phyloP scores from a whole-genome alignment of 805 yeast genomes.

The Nakazawaea ishiwadae region DNA sequence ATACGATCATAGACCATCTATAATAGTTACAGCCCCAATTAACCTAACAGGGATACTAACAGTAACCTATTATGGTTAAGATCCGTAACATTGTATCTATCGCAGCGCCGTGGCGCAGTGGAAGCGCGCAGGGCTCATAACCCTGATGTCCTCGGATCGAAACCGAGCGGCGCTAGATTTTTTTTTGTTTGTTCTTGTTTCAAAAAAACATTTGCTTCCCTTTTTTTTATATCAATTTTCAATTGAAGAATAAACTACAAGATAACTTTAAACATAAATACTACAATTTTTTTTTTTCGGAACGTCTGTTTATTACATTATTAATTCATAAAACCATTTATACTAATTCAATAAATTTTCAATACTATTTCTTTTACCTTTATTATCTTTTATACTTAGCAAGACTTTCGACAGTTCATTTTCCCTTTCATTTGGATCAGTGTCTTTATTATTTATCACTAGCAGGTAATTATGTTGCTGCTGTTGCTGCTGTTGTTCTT shows the following conservation, averaged over 20 bases:
- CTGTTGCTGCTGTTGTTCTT: constrained; percentile 2
- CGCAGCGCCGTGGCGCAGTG: constrained; percentile 99
- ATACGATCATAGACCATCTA: no score
- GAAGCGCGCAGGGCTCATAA: constrained; percentile 99
- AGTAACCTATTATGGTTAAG: no score
- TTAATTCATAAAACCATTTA: neutral
- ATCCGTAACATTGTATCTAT: no score
- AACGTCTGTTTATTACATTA: no score
- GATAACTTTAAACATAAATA: no score
- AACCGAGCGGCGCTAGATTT: constrained; percentile 84
- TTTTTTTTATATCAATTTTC: no score
- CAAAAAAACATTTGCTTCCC: neutral
- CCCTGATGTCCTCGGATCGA: constrained; percentile 98
- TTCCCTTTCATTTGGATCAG: neutral
- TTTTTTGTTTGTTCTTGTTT: constrained; percentile 21
- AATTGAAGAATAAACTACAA: no score
- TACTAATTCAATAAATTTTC: constrained; percentile 5
- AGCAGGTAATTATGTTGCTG: neutral
- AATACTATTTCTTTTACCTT: neutral
- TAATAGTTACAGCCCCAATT: no score
- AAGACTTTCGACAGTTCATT: constrained; percentile 9
- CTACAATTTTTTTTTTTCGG: no score
- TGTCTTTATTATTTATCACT: constrained; percentile 3
- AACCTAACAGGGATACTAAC: no score
- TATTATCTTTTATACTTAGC: constrained; percentile 5